Base-by-base conservation (phyloP, 805 yeast genomes). In the Barnettozyma vustinii region DNA sequence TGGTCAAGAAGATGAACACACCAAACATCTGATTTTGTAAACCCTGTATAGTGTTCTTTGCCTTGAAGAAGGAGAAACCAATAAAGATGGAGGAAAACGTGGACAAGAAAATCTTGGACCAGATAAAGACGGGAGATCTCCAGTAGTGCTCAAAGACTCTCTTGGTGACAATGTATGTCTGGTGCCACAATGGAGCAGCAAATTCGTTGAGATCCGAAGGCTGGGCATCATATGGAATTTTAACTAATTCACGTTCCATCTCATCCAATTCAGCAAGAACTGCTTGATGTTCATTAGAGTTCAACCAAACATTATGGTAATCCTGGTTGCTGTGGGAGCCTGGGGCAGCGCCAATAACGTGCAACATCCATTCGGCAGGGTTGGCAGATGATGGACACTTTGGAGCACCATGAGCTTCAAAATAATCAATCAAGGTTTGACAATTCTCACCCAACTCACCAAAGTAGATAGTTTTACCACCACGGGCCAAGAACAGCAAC, bases 331-430 rank as follows among this genome's bases (percentile, higher is more conserved):
- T 85, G 56, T 80, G 84, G 37, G 87, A 79, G 47, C 89, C 90
- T 9, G 90, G 90, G 36, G 90, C 89, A 48, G 90, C 90, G 58
- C 91, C 90, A 58, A 84, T 84, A 54, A 83, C 86, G 55, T 85
- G 85, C 67, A 89, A 73, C 96, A 89, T 89, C 95, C 95, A 89
- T 69, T 88, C 96, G 15, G 91, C 92, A 33, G 92, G 94, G 55
- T 86, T 86, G 5, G 87, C 89, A 41, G 74, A 72, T 5, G 73
- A 69, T 18, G 91, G 90, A 69, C 91, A 85, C 48, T 71, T 69
- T 27, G 73, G 75, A 41, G 90, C 79, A 46, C 89, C 90, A 53
- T 84, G 66, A 5, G 65, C 61, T 63, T 84, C 89, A 58, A 85
- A 84, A 61, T 84, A 84, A 47, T 76, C 66, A 49, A 83, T 82